phyloP scores from a whole-genome alignment of 495 filamentous ascomycete species.

The Cudoniella acicularis region DNA sequence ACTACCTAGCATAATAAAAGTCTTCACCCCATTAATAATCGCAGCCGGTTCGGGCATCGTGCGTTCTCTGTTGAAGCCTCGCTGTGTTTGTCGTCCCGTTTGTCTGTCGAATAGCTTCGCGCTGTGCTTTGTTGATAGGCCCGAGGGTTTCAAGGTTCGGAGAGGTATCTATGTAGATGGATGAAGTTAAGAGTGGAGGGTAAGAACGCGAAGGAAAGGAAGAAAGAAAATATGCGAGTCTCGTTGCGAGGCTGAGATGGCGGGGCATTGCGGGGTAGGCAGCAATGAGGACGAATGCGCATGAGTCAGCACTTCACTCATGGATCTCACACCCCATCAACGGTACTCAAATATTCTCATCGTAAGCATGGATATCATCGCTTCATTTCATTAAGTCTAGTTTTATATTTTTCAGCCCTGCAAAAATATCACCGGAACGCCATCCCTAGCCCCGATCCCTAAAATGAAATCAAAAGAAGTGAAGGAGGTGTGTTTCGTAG shows the following conservation, averaged over 20 bases:
- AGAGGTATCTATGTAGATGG: neutral
- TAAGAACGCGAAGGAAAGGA: neutral
- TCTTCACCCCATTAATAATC: conserved; percentile 23
- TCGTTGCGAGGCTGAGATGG: neutral
- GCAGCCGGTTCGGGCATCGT: conserved; percentile 19
- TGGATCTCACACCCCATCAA: neutral
- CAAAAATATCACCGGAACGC: neutral
- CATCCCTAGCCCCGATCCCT: neutral
- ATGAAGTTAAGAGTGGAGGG: neutral
- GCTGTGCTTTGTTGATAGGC: neutral
- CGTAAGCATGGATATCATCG: too few species aligned
- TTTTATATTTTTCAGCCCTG: neutral
- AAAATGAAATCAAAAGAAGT: too few species aligned
- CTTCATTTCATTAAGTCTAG: too few species aligned
- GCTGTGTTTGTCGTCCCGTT: too few species aligned
- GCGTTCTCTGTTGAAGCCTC: neutral
- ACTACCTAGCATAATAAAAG: conserved; percentile 26
- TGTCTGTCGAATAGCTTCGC: too few species aligned
- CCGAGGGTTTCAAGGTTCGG: neutral
- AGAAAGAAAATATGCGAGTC: neutral
- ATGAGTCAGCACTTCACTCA: neutral
- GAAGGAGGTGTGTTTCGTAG: too few species aligned
- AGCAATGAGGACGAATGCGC: neutral
- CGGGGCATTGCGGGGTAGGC: neutral
- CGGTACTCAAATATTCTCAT: too few species aligned